Percentiles rank a stretch among this genome's conserved stretches.
Evolutionary conservation across 176 grass and related monocot genomes (phyloP).

Genomic region (Ensete glaucum): DNA sequence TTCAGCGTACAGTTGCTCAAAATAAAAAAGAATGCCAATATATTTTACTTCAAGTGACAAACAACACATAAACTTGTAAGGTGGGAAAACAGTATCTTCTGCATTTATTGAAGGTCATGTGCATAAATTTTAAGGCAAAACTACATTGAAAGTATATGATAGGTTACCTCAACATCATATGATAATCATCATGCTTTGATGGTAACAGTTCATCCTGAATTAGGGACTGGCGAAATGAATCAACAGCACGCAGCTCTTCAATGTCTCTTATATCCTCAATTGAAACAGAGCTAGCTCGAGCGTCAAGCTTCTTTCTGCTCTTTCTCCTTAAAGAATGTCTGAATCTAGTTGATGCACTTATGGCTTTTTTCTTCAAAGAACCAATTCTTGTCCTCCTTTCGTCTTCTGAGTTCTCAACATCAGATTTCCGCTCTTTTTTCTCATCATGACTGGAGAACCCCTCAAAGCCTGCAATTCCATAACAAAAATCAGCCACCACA

Average conservation of each 20-base stretch:
- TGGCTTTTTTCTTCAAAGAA: slow-evolving; percentile 70
- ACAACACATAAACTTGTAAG: too few relatives aligned
- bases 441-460: slow-evolving; percentile 25
- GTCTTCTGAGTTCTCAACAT: slow-evolving; percentile 56
- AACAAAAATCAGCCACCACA: not conserved
- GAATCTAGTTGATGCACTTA: slow-evolving; percentile 58
- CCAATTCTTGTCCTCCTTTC: slow-evolving; percentile 53
- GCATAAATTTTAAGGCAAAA: slow-evolving; percentile 3
- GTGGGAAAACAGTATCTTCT: not conserved
- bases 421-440: slow-evolving; percentile 50
- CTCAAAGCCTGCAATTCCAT: slow-evolving; percentile 33
- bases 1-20: not conserved
- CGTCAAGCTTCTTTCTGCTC: slow-evolving; percentile 45
- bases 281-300: slow-evolving; percentile 18
- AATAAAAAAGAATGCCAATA: not conserved
- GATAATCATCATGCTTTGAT: slow-evolving; percentile 62
- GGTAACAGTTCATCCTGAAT: slow-evolving; percentile 59
- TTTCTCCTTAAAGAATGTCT: slow-evolving; percentile 61
- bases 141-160: not conserved
- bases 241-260: slow-evolving; percentile 58
- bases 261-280: slow-evolving; percentile 71
- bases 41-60: not conserved
- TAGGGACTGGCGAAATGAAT: slow-evolving; percentile 48
- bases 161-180: slow-evolving; percentile 70
- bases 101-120: not conserved